These are phyloP conservation scores for Clitopilus passeckerianus DNA, from an alignment of 768 basidiomycete species.

Conservation along the genomic window DNA sequence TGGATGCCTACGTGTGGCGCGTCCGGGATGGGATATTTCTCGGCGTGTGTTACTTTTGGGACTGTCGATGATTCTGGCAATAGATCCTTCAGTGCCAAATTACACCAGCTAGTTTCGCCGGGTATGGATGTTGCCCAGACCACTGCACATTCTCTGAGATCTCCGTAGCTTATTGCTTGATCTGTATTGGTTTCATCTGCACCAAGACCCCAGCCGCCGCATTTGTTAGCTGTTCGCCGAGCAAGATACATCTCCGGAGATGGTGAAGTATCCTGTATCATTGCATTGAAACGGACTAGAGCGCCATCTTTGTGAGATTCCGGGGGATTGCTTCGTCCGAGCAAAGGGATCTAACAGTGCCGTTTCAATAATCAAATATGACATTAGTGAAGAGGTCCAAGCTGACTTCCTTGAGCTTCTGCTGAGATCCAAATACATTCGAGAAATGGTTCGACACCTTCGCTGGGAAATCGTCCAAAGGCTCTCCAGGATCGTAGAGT, in stretches of 20 bases:
- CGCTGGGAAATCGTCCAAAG: slow-evolving; percentile 30
- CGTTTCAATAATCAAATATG: slow-evolving; percentile 1
- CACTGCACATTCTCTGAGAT: slow-evolving; percentile 57
- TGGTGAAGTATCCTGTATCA: slow-evolving; percentile 79
- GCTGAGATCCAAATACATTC: slow-evolving; percentile 30
- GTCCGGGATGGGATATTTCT: slow-evolving; percentile 57
- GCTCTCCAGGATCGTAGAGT: slow-evolving; percentile 30
- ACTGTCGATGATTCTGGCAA: background rate
- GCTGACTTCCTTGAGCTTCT: slow-evolving; percentile 36
- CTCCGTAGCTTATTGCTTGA: slow-evolving; percentile 32
- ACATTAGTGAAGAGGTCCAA: background rate
- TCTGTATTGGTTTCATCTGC: slow-evolving; percentile 20
- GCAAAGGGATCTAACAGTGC: slow-evolving; percentile 48
- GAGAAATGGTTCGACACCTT: slow-evolving; percentile 43
- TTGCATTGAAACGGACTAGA: slow-evolving; percentile 68
- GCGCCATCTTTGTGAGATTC: slow-evolving; percentile 43
- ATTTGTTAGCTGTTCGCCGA: slow-evolving; percentile 29
- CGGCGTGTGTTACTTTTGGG: slow-evolving; percentile 30
- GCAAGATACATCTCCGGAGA: slow-evolving; percentile 72
- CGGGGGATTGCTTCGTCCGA: slow-evolving; percentile 45
- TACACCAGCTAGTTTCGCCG: slow-evolving; percentile 58
- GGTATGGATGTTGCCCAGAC: slow-evolving; percentile 78
- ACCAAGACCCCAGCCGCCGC: slow-evolving; percentile 75
- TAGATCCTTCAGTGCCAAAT: slow-evolving; percentile 11
- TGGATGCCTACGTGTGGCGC: slow-evolving; percentile 62